Conservation (phyloP, 352 stramenopile species). For the Pythium angustatum region DNA sequence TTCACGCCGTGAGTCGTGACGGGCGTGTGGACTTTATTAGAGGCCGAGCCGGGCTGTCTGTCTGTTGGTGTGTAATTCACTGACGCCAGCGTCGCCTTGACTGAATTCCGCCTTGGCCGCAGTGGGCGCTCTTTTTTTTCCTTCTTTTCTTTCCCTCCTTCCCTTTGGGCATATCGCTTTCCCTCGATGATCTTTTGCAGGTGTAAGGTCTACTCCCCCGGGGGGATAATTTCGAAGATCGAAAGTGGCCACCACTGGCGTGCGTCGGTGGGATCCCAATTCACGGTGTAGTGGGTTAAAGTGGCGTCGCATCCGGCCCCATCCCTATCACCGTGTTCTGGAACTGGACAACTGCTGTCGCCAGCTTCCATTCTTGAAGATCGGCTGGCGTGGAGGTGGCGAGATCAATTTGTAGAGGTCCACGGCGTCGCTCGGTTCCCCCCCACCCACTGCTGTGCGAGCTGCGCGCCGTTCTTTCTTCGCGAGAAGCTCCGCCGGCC, state of each 20-base stretch:
- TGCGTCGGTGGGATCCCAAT: slow-evolving; percentile 9
- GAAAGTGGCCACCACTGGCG: slow-evolving; percentile 14
- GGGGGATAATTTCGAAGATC: slow-evolving; percentile 20
- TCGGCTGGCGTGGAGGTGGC: slow-evolving; percentile 17
- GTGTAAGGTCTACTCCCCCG: not conserved
- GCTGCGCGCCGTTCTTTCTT: slow-evolving; percentile 32
- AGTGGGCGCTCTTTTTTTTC: slow-evolving; percentile 26
- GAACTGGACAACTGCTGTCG: slow-evolving; percentile 12
- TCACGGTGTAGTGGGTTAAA: slow-evolving; percentile 13
- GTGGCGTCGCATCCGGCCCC: too few relatives aligned
- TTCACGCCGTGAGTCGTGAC: not conserved
- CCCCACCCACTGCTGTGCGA: slow-evolving; percentile 20
- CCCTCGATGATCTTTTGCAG: slow-evolving; percentile 21
- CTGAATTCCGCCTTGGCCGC: slow-evolving; percentile 15
- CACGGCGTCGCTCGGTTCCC: not conserved
- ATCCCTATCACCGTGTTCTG: slow-evolving; percentile 32
- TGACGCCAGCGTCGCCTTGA: slow-evolving; percentile 25
- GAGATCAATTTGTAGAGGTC: slow-evolving; percentile 22
- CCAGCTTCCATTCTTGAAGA: slow-evolving; percentile 36
- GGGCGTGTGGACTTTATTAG: too few relatives aligned
- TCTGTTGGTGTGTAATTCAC: slow-evolving; percentile 29
- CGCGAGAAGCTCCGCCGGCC: slow-evolving; percentile 23
- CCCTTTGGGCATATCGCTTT: slow-evolving; percentile 22
- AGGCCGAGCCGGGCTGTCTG: not conserved
- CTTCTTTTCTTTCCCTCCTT: slow-evolving; percentile 27